These are phyloP conservation scores for Picea sitchensis DNA, from an alignment of 75 land plant species.

Conservation along the genomic window DNA sequence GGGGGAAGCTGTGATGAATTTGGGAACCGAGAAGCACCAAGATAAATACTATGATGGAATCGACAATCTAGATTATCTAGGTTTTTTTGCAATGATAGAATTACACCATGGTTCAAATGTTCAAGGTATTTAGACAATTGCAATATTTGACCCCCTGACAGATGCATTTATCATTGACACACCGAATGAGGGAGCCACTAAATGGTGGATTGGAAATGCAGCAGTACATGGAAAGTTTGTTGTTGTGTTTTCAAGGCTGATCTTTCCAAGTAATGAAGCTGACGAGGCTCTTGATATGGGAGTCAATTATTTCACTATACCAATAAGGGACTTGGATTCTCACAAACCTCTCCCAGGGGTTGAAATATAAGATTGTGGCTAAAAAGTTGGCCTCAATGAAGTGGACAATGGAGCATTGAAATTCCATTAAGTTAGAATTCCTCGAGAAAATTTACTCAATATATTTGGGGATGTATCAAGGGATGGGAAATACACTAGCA, in stretches of 20 bases:
- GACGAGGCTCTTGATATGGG: constrained; percentile 74
- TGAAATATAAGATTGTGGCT: constrained; percentile 94
- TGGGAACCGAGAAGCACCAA: too few relatives aligned
- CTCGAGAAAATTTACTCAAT: too few relatives aligned
- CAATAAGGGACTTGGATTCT: constrained; percentile 73
- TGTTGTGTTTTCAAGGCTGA: constrained; percentile 79
- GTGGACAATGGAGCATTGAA: constrained; percentile 89
- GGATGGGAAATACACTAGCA: too few relatives aligned
- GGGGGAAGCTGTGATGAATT: too few relatives aligned
- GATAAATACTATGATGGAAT: too few relatives aligned
- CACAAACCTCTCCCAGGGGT: constrained; percentile 78
- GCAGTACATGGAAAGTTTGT: constrained; percentile 98
- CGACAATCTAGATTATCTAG: too few relatives aligned
- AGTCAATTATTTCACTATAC: constrained; percentile 96
- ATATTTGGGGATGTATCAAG: too few relatives aligned
- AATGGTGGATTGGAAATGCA: constrained; percentile 99
- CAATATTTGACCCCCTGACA: constrained; percentile 69
- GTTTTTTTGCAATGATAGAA: constrained; percentile 98
- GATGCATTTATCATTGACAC: constrained; percentile 92
- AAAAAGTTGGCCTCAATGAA: constrained; percentile 91
- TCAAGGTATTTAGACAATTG: constrained; percentile 88
- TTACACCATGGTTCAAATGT: constrained; percentile 99
- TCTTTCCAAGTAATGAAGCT: constrained; percentile 60
- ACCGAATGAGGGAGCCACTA: constrained; percentile 92
- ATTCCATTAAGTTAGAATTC: too few relatives aligned